Evolutionary conservation across 306 rosid genomes (phyloP).

Genomic region (Rubus idaeus): DNA sequence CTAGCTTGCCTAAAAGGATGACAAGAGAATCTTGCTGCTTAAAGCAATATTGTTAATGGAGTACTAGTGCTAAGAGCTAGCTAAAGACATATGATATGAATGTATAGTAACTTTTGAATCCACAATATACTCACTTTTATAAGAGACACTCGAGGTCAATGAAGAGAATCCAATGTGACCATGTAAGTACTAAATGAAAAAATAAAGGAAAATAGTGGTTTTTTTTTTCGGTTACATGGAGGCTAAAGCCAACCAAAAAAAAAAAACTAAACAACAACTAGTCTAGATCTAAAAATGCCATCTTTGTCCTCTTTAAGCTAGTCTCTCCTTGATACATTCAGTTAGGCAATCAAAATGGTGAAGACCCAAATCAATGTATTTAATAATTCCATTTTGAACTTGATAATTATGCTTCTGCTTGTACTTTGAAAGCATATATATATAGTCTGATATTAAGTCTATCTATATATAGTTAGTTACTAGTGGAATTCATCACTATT

Average conservation of each 20-base stretch:
- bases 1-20: constrained; percentile 39
- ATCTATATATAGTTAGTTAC: no score
- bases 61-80: constrained; percentile 15
- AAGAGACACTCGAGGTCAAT: constrained; percentile 42
- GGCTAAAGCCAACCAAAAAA: no score
- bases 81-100: constrained; percentile 19
- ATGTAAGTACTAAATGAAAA: not conserved
- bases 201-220: not conserved
- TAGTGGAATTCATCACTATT: constrained; percentile 8
- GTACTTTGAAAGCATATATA: not conserved
- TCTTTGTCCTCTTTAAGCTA: no score
- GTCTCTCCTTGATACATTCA: no score
- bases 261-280: no score
- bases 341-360: no score
- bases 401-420: not conserved
- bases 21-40: constrained; percentile 42
- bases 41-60: constrained; percentile 40
- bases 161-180: constrained; percentile 63
- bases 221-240: not conserved
- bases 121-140: constrained; percentile 37
- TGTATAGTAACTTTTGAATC: constrained; percentile 40
- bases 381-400: not conserved
- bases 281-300: no score
- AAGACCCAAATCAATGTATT: no score
- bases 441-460: not conserved